A percentile compares a stretch with the other conserved stretches of the same genome.
Evolutionary conservation across 2,329 filamentous ascomycete genomes (phyloP).

Genomic region (Cordyceps fumosorosea): DNA sequence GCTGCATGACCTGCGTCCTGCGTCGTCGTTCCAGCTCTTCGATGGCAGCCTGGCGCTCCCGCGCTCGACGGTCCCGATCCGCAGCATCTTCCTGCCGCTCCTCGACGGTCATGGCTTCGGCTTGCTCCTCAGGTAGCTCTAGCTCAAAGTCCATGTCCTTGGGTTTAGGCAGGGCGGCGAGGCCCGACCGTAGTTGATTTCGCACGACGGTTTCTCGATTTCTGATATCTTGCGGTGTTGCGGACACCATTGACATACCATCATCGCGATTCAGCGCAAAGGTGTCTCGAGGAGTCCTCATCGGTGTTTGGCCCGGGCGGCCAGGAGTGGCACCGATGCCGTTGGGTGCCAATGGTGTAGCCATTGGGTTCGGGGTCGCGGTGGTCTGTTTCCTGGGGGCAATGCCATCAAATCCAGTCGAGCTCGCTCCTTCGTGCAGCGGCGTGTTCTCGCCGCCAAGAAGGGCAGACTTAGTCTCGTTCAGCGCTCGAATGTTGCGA

Average conservation of each 20-base stretch:
- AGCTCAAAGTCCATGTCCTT: constrained; percentile 94
- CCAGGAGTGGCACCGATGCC: constrained; percentile 63
- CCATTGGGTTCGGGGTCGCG: constrained; percentile 91
- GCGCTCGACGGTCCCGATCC: constrained; percentile 72
- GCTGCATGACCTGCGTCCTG: constrained; percentile 88
- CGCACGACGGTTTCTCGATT: constrained; percentile 63
- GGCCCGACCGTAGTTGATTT: constrained; percentile 60
- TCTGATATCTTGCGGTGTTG: constrained; percentile 71
- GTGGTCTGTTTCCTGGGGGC: constrained; percentile 73
- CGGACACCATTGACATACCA: constrained; percentile 59
- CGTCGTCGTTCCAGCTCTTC: constrained; percentile 75
- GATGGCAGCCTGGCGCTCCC: constrained; percentile 62
- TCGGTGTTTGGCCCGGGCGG: constrained; percentile 70
- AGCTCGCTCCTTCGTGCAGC: constrained; percentile 70
- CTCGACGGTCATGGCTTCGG: constrained; percentile 46
- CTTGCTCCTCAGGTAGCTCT: constrained; percentile 77
- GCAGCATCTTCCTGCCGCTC: constrained; percentile 55
- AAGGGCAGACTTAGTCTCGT: constrained; percentile 87
- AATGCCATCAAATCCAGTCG: constrained; percentile 82
- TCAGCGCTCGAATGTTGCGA: constrained; percentile 83
- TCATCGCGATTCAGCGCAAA: constrained; percentile 75
- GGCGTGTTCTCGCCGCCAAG: constrained; percentile 92
- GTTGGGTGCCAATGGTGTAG: constrained; percentile 70
- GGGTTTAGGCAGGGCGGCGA: constrained; percentile 83
- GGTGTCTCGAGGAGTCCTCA: constrained; percentile 82